Base-by-base conservation (phyloP, 106 monocot genomes). In the Phalaenopsis aphrodite region DNA sequence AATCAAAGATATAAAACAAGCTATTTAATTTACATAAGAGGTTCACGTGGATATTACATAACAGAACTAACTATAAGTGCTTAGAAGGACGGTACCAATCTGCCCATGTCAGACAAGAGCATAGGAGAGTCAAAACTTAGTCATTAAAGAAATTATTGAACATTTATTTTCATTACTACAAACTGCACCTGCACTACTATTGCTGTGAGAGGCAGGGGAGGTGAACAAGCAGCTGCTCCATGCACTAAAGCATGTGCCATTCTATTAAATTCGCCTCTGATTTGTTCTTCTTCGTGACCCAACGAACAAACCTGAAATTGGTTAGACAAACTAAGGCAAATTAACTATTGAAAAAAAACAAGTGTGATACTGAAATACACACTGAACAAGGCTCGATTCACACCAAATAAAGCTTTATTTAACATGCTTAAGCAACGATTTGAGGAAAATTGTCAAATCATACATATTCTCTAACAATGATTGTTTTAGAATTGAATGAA, bases 181-280 rank as follows among this genome's bases (percentile, higher is more conserved):
- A 79, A 79, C 48, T 55, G 5, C 36, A 99, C 98, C 89, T 99
- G 98, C 81, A 99, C 89, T 19, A 94, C 86, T 78, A 99, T 75
- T 69, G 84, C 68, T 49, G 89, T 94, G 8, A 99, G 90, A 85
- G 98, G 92, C 39, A 99, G 79, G 41, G 91, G 79, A 82, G 98
- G 98, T 71, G 85, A 88, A 79, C 83, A 90, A 77, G 82, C 64
- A 87, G 85, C 84, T 82, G 94, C 92, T 74, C 89, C 89, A 49
- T 83, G 85, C 8, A 68, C 80, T 81, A 99, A 77, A 80, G 82
- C 81, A 23, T 65, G 74, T 23, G 78, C 74, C 94, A 99, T 77
- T 84, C 83, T 92, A 61, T 85, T 76, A 75, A 99, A 99, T 81
- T 99, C 94, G 80, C 47, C 78, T 81, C 91, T 87, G 83, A 91